phyloP scores from a whole-genome alignment of 2,329 filamentous ascomycete species.

The Botryotinia narcissicola region DNA sequence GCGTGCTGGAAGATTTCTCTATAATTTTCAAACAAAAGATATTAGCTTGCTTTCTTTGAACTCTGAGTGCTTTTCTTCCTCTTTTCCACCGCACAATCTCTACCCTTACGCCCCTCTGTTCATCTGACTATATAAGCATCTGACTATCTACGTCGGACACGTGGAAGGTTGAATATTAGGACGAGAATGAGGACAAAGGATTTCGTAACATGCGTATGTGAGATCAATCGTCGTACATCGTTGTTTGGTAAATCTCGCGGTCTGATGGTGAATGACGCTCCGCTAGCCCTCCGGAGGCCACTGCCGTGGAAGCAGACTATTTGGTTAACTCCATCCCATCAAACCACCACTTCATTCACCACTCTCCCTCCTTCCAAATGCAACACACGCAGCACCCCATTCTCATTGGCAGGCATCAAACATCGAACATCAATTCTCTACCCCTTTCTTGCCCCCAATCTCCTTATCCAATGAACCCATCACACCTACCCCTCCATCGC shows the following conservation, averaged over 20 bases:
- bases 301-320: background rate
- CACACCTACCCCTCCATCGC: background rate
- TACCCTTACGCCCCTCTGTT: background rate
- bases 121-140: background rate
- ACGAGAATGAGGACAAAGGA: constrained; percentile 24
- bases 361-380: no score
- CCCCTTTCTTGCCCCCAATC: background rate
- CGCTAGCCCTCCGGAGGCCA: background rate
- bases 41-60: background rate
- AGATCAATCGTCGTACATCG: background rate
- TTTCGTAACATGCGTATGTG: background rate
- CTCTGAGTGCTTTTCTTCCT: background rate
- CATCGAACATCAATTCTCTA: background rate
- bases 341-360: background rate
- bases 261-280: background rate
- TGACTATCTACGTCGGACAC: background rate
- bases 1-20: constrained; percentile 89
- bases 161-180: no score
- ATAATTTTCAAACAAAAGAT: constrained; percentile 20
- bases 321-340: background rate
- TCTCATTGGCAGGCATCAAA: background rate
- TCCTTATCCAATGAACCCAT: background rate
- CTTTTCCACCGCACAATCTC: background rate
- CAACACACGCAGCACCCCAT: background rate
- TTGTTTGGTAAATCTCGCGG: background rate